Evolutionary conservation across 1,284 basidiomycete genomes (phyloP).

Genomic region (Amylostereum areolatum): DNA sequence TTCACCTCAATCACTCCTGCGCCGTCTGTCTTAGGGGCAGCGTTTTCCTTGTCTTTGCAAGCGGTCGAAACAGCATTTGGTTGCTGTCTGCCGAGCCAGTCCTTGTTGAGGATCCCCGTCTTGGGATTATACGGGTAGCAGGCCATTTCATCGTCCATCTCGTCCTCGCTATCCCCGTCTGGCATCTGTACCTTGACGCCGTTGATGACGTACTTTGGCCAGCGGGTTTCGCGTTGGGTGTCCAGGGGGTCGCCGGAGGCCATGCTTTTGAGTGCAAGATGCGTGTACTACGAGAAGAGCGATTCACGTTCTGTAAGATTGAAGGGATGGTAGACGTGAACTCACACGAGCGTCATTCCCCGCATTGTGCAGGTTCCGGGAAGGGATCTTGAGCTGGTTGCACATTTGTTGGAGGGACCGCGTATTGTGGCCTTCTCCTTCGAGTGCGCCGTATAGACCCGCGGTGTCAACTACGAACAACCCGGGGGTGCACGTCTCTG

Average conservation of each 20-base stretch:
- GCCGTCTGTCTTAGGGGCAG: no score
- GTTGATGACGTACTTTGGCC: constrained; percentile 51
- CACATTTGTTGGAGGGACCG: constrained; percentile 54
- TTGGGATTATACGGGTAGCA: no score
- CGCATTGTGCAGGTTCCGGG: constrained; percentile 68
- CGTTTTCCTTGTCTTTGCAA: no score
- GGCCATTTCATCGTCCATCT: constrained; percentile 25
- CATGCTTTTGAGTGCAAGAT: constrained; percentile 59
- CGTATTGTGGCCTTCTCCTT: constrained; percentile 50
- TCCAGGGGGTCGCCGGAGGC: constrained; percentile 65
- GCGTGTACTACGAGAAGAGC: constrained; percentile 46
- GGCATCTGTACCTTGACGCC: constrained; percentile 49
- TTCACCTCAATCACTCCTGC: no score
- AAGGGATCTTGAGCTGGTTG: constrained; percentile 50
- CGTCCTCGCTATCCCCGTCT: constrained; percentile 55
- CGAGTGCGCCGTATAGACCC: constrained; percentile 63
- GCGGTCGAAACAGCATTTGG: no score
- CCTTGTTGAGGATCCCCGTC: no score
- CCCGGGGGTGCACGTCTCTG: constrained; percentile 47
- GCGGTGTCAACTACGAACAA: constrained; percentile 69
- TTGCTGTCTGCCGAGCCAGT: no score
- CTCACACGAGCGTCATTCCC: constrained; percentile 80
- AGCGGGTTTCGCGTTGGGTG: constrained; percentile 64
- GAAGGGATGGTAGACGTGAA: constrained; percentile 5
- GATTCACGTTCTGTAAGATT: no score